phyloP scores from a whole-genome alignment of 2,329 filamentous ascomycete species.

The Aureobasidium sp. region DNA sequence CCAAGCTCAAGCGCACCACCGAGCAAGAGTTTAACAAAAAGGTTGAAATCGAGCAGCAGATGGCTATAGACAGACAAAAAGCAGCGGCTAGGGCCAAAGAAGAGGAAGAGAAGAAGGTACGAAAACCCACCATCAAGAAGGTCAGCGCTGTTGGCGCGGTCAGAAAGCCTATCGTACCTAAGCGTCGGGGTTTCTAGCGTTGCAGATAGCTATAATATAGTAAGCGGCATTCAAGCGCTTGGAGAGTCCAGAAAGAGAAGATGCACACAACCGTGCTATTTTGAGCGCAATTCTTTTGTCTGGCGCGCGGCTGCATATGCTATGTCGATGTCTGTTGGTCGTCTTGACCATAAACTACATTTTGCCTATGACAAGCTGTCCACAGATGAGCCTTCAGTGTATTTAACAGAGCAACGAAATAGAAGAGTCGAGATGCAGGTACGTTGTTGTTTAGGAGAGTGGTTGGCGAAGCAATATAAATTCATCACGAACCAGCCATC shows the following conservation, averaged over 20 bases:
- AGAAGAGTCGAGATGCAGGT: background rate
- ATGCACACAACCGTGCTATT: background rate
- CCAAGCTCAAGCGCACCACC: conserved; percentile 74
- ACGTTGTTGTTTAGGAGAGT: background rate
- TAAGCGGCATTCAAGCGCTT: background rate
- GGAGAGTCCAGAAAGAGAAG: background rate
- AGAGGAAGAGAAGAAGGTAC: conserved; percentile 27
- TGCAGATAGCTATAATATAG: background rate
- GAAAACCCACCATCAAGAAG: conserved; percentile 27
- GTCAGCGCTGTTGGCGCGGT: conserved; percentile 17
- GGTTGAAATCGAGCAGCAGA: conserved; percentile 88
- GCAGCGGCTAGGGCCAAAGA: conserved; percentile 49
- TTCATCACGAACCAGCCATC: background rate
- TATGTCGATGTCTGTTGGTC: background rate
- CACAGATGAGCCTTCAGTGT: background rate
- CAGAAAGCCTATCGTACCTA: conserved; percentile 16
- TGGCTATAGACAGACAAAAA: conserved; percentile 73
- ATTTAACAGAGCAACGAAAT: background rate
- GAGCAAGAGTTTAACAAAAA: conserved; percentile 88
- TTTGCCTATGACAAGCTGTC: background rate
- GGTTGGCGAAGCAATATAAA: conserved; percentile 6
- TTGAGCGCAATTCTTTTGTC: background rate
- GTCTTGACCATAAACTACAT: background rate
- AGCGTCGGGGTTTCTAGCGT: conserved; percentile 16
- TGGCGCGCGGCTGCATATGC: background rate